Evolutionary conservation across 441 rosid genomes (phyloP).

Genomic region (Populus hybrid): DNA sequence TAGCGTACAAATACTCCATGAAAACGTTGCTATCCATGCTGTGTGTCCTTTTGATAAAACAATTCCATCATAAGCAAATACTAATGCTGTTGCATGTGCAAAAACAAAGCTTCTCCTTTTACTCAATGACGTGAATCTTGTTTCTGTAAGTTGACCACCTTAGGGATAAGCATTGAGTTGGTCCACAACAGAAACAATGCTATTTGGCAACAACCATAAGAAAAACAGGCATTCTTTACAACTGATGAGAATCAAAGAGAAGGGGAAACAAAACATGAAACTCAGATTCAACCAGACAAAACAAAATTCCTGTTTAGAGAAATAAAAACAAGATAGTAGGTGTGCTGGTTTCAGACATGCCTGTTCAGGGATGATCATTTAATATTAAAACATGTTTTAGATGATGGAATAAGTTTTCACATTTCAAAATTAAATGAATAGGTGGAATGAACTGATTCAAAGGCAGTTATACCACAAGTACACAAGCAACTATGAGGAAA

Average conservation of each 20-base stretch:
- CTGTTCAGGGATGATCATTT: no score
- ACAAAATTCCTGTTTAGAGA: neutral
- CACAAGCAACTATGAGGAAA: neutral
- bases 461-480: neutral
- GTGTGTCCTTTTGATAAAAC: neutral
- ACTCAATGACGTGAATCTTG: neutral
- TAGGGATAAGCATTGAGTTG: neutral
- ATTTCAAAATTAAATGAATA: neutral
- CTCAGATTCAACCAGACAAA: neutral
- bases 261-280: neutral
- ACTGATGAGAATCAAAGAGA: neutral
- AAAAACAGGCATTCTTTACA: neutral
- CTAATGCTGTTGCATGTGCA: neutral
- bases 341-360: no score
- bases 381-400: no score
- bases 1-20: neutral
- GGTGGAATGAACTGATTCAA: neutral
- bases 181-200: neutral
- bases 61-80: constrained; percentile 3
- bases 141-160: neutral
- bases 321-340: neutral
- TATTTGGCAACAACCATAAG: neutral
- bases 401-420: no score
- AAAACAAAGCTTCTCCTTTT: neutral
- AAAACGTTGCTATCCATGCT: neutral